These are phyloP conservation scores for Sorghum bicolor DNA, from an alignment of 176 grass and related monocot genomes.

Conservation along the genomic window DNA sequence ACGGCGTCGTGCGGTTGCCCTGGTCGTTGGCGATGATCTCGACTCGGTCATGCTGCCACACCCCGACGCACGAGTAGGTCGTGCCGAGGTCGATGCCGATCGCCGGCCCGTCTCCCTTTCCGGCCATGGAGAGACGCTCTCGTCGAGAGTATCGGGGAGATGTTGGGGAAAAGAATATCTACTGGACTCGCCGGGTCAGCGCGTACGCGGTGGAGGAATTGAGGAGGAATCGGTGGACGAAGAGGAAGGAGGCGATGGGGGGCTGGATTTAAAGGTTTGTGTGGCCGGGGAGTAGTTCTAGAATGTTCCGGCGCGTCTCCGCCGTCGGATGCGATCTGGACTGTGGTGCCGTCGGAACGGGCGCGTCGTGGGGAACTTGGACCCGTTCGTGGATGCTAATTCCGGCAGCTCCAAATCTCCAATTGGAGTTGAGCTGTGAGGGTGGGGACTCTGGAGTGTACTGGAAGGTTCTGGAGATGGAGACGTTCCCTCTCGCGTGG, in stretches of 20 bases:
- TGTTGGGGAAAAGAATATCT: background rate
- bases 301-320: slow-evolving; percentile 15
- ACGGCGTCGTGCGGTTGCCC: slow-evolving; percentile 84
- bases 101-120: slow-evolving; percentile 75
- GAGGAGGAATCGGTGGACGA: slow-evolving; percentile 13
- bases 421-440: too few relatives aligned
- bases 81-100: slow-evolving; percentile 94
- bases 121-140: slow-evolving; percentile 45
- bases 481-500: background rate
- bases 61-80: slow-evolving; percentile 87
- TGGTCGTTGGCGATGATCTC: slow-evolving; percentile 98
- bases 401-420: background rate
- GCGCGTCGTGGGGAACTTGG: slow-evolving; percentile 11
- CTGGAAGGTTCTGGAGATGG: slow-evolving; percentile 35
- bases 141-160: background rate
- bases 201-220: background rate
- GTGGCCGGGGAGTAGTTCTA: slow-evolving; percentile 23
- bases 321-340: slow-evolving; percentile 40
- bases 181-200: background rate
- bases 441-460: background rate
- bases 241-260: background rate
- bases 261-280: slow-evolving; percentile 15
- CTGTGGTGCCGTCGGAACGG: background rate
- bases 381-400: slow-evolving; percentile 6
- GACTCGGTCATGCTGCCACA: slow-evolving; percentile 83